Evolutionary conservation across 2,329 filamentous ascomycete species (phyloP).

Genomic region (Epichloe festucae): DNA sequence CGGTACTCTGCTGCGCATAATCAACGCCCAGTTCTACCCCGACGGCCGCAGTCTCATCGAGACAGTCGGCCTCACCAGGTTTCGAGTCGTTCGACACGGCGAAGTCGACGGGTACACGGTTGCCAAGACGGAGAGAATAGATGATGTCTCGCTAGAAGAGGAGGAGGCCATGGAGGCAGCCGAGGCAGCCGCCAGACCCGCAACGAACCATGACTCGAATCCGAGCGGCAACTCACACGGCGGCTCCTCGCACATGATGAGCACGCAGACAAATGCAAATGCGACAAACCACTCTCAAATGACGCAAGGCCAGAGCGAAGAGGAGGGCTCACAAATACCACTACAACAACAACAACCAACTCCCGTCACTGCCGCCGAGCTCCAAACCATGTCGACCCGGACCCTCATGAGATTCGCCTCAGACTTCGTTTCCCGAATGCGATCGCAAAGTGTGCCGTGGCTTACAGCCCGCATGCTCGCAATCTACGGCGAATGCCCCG

Average conservation of each 20-base stretch:
- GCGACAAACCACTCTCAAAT: background rate
- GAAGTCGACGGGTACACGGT: slow-evolving; percentile 66
- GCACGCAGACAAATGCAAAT: background rate
- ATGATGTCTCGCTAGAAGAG: slow-evolving; percentile 70
- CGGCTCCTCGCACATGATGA: background rate
- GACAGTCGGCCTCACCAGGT: slow-evolving; percentile 62
- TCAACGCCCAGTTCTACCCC: slow-evolving; percentile 57
- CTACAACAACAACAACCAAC: background rate
- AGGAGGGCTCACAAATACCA: background rate
- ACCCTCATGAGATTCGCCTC: slow-evolving; percentile 52
- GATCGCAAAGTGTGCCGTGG: slow-evolving; percentile 58
- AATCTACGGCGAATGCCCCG: slow-evolving; percentile 65
- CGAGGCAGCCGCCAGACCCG: slow-evolving; percentile 29
- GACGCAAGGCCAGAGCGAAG: background rate
- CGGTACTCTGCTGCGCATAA: slow-evolving; percentile 66
- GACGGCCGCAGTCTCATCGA: slow-evolving; percentile 77
- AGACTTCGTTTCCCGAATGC: slow-evolving; percentile 58
- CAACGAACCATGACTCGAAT: background rate
- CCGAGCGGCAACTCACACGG: background rate
- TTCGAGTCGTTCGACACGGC: slow-evolving; percentile 53
- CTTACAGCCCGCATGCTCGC: slow-evolving; percentile 57
- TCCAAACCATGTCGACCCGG: slow-evolving; percentile 49
- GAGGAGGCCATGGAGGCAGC: slow-evolving; percentile 64
- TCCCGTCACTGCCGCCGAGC: slow-evolving; percentile 2
- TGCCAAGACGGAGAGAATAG: slow-evolving; percentile 61